Evolutionary conservation across 2,329 filamentous ascomycete genomes (phyloP).

Genomic region (Botryotinia globosa): DNA sequence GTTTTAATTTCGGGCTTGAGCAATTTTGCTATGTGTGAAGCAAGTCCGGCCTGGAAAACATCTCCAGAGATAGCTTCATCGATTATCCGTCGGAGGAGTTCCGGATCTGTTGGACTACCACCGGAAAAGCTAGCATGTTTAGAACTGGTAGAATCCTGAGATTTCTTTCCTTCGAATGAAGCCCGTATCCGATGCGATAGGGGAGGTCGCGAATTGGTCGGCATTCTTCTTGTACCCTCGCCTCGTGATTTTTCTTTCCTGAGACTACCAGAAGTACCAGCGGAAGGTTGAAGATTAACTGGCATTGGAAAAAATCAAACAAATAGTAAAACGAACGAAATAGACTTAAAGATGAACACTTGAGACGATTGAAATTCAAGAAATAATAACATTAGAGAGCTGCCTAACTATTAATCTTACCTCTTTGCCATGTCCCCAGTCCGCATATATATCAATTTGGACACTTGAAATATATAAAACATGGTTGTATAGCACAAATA

Average conservation of each 20-base stretch:
- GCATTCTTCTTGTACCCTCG: slow-evolving; percentile 6
- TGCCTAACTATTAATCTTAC: slow-evolving; percentile 12
- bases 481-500: slow-evolving; percentile 43
- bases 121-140: slow-evolving; percentile 21
- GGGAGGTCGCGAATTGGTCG: slow-evolving; percentile 35
- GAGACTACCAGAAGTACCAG: background rate
- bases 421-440: slow-evolving; percentile 10
- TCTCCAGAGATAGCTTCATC: slow-evolving; percentile 36
- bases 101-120: slow-evolving; percentile 27
- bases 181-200: slow-evolving; percentile 35
- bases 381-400: slow-evolving; percentile 3
- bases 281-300: slow-evolving; percentile 15
- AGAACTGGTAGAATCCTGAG: slow-evolving; percentile 7
- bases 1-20: slow-evolving; percentile 37
- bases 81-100: slow-evolving; percentile 32
- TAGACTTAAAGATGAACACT: background rate
- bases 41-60: slow-evolving; percentile 36
- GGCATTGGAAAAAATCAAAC: slow-evolving; percentile 14
- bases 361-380: slow-evolving; percentile 3
- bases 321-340: background rate
- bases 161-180: slow-evolving; percentile 36
- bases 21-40: slow-evolving; percentile 34
- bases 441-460: background rate
- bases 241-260: slow-evolving; percentile 1
- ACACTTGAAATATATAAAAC: slow-evolving; percentile 26